These are phyloP conservation scores for Knufia fluminis DNA, from an alignment of 2,329 filamentous ascomycete species.

Conservation along the genomic window DNA sequence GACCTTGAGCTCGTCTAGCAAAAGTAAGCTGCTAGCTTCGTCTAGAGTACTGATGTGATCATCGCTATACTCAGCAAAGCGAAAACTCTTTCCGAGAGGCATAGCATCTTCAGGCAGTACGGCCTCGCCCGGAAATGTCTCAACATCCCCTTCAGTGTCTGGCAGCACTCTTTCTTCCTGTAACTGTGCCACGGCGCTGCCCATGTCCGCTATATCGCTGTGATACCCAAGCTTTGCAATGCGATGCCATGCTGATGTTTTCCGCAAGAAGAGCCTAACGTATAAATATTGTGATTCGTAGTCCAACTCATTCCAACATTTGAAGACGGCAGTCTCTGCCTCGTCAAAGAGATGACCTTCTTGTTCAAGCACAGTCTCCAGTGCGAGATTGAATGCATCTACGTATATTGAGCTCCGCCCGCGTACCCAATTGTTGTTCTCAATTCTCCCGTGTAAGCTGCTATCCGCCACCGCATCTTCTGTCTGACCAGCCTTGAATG, in stretches of 20 bases:
- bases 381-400: conserved; percentile 87
- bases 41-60: conserved; percentile 66
- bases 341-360: conserved; percentile 80
- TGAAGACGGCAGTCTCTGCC: conserved; percentile 68
- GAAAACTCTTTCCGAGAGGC: conserved; percentile 49
- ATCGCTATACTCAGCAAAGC: conserved; percentile 71
- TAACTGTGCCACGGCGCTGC: conserved; percentile 55
- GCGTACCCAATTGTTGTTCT: conserved; percentile 56
- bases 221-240: conserved; percentile 69
- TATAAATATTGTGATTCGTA: conserved; percentile 91
- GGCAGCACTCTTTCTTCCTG: conserved; percentile 53
- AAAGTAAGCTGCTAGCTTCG: conserved; percentile 71
- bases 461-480: conserved; percentile 25
- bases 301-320: conserved; percentile 59
- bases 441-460: conserved; percentile 42
- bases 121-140: conserved; percentile 39
- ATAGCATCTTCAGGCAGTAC: conserved; percentile 38
- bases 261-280: conserved; percentile 83
- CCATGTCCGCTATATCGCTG: conserved; percentile 68
- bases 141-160: conserved; percentile 24
- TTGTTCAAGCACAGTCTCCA: conserved; percentile 81
- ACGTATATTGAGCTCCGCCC: conserved; percentile 89
- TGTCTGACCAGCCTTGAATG: conserved; percentile 49
- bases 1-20: conserved; percentile 76
- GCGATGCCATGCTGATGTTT: conserved; percentile 85